phyloP scores from a whole-genome alignment of 768 basidiomycete species.

The Auricularia sp. region DNA sequence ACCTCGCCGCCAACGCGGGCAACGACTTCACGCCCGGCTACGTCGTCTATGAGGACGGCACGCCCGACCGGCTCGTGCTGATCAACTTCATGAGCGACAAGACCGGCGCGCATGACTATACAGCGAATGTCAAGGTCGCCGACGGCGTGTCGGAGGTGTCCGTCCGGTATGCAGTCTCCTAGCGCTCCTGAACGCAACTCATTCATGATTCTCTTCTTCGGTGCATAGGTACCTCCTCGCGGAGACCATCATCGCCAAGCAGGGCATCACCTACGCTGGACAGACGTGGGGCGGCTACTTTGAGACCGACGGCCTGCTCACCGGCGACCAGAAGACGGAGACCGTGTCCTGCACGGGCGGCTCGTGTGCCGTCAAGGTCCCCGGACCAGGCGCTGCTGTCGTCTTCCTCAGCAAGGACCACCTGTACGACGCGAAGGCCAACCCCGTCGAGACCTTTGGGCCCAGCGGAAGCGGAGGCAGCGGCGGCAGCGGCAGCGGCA shows the following conservation, averaged over 20 bases:
- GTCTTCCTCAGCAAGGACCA: conserved; percentile 51
- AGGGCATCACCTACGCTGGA: conserved; percentile 66
- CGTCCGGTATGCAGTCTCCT: background rate
- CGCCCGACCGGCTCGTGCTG: conserved; percentile 49
- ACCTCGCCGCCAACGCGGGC: conserved; percentile 44
- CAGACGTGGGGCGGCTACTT: conserved; percentile 59
- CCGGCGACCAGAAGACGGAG: conserved; percentile 42
- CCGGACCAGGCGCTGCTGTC: conserved; percentile 64
- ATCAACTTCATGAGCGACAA: conserved; percentile 65
- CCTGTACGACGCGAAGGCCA: conserved; percentile 23
- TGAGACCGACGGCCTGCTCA: conserved; percentile 56
- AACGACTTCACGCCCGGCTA: conserved; percentile 52
- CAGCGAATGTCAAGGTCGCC: conserved; percentile 38
- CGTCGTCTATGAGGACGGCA: conserved; percentile 64
- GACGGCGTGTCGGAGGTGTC: conserved; percentile 26
- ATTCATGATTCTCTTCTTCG: conserved; percentile 15
- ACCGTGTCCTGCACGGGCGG: conserved; percentile 48
- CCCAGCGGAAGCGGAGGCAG: background rate
- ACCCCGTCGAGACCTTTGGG: conserved; percentile 34
- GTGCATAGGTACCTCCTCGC: conserved; percentile 44
- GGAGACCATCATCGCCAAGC: conserved; percentile 40
- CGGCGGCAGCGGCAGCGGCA: background rate
- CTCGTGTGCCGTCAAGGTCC: conserved; percentile 49
- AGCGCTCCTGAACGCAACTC: conserved; percentile 27
- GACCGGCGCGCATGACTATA: conserved; percentile 43